These are phyloP conservation scores for Rubia balearica DNA, from an alignment of 305 asterid species.

Conservation along the genomic window DNA sequence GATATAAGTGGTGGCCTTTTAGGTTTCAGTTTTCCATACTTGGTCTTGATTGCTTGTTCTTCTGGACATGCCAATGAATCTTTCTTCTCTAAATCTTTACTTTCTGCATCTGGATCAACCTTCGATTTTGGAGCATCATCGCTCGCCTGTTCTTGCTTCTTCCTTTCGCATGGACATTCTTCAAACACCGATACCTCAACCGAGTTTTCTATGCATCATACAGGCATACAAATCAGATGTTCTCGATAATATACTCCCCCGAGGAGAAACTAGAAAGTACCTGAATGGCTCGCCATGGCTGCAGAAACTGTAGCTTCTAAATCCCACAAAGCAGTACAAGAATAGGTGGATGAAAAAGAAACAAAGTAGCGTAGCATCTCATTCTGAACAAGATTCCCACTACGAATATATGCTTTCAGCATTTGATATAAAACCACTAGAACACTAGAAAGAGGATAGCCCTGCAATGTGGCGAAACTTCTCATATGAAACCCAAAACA, in stretches of 20 bases:
- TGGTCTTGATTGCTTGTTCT: conserved; percentile 42
- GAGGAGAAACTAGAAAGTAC: neutral
- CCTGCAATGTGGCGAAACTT: conserved; percentile 57
- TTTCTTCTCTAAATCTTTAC: neutral
- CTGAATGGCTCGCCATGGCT: neutral
- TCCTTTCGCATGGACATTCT: neutral
- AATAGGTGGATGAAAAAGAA: neutral
- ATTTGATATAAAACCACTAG: neutral
- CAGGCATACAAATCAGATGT: neutral
- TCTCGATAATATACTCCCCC: neutral
- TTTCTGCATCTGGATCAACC: neutral
- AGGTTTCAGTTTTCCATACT: conserved; percentile 57
- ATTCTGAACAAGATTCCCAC: neutral
- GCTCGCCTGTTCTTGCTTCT: neutral
- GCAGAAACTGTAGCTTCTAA: neutral
- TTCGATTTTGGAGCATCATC: conserved; percentile 9
- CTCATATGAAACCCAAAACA: conserved; percentile 80
- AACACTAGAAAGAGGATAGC: conserved; percentile 45
- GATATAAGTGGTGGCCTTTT: conserved; percentile 67
- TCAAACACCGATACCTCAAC: neutral
- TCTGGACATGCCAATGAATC: conserved; percentile 1
- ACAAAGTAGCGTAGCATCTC: conserved; percentile 8
- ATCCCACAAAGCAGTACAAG: neutral
- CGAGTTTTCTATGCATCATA: neutral
- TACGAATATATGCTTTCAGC: neutral